Evolutionary conservation across 2,329 filamentous ascomycete genomes (phyloP), one percentile per base, ranked within the genome.

Genomic region (Teratosphaeria zuluensis): DNA sequence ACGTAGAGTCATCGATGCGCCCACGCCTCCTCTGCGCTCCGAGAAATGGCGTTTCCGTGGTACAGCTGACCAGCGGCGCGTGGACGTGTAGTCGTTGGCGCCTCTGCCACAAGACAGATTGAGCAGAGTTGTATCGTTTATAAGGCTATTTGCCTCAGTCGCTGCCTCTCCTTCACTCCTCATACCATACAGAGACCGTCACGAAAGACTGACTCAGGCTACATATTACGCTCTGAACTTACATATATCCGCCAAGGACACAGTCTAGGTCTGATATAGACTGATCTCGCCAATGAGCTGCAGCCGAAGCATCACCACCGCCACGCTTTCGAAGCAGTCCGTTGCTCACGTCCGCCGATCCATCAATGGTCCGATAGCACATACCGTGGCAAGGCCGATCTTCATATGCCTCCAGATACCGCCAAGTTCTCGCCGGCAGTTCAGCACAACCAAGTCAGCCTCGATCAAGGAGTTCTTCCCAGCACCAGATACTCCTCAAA

Each of bases 381-480:
- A 63, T 35, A 65, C 64, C 54, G 55, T 64, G 19, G 64, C 67
- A 19, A 59, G 70, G 33, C 69, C 74, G 4, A 64, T 65, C 56
- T 72, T 74, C 58, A 58, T 74, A 54, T 64, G 69, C 38, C 61
- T 70, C 11, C 70, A 73, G 3, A 64, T 16, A 28, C 9, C 16
- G 19, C 51, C 65, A 30, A 66, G 65, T 57, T 11, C 19, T 11
- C 31, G 67, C 53, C 73, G 75, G 32, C 69, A 70, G 46, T 78
- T 80, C 66, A 76, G 74, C 57, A 75, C 73, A 2, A 73, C 73
- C 21, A 61, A 68, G 3, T 58, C 63, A 7, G 64, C 61, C 5
- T 63, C 65, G 46, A 72, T 76, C 52, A 75, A 74, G 54, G 76
- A 79, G 53, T 78, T 76, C 69, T 80, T 81, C 59, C 76, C 76